A percentile compares a stretch with the other conserved stretches of the same genome.
Evolutionary conservation across 768 basidiomycete genomes (phyloP).

Genomic region (Tricholoma flavovirens): DNA sequence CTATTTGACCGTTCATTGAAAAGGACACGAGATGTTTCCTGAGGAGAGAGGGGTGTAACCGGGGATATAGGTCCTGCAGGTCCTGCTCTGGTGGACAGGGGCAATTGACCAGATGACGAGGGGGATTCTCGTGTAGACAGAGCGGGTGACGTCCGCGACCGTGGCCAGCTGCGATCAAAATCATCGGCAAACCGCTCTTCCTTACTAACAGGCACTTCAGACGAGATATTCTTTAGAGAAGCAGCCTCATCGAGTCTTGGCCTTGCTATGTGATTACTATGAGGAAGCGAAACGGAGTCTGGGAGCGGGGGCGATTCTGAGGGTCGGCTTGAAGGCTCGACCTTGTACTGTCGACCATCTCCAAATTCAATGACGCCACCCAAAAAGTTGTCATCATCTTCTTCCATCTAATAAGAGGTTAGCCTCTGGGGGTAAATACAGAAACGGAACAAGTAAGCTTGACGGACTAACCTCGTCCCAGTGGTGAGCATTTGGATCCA

Average conservation of each 20-base stretch:
- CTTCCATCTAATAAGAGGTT: slow-evolving; percentile 59
- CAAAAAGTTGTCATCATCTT: slow-evolving; percentile 88
- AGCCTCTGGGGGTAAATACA: slow-evolving; percentile 1
- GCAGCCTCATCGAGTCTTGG: slow-evolving; percentile 18
- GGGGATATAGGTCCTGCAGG: slow-evolving; percentile 28
- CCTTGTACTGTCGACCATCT: slow-evolving; percentile 88
- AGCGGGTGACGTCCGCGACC: slow-evolving; percentile 48
- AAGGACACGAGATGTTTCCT: slow-evolving; percentile 65
- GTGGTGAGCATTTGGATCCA: slow-evolving; percentile 91
- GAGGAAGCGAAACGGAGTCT: slow-evolving; percentile 21
- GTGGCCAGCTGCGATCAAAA: slow-evolving; percentile 96
- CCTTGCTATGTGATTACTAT: slow-evolving; percentile 9
- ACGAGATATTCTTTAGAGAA: slow-evolving; percentile 16
- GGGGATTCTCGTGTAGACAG: slow-evolving; percentile 36
- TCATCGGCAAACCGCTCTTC: slow-evolving; percentile 91
- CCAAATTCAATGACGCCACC: slow-evolving; percentile 92
- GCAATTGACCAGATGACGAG: slow-evolving; percentile 17
- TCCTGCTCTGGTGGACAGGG: slow-evolving; percentile 18
- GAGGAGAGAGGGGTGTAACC: slow-evolving; percentile 41
- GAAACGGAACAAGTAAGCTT: not conserved
- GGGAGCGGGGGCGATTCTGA: slow-evolving; percentile 23
- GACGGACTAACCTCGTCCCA: slow-evolving; percentile 84
- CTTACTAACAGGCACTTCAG: slow-evolving; percentile 57
- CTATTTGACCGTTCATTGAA: slow-evolving; percentile 94
- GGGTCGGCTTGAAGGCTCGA: slow-evolving; percentile 44